Conservation (phyloP, 345 rosid species). For the Syzygium oleosum region DNA sequence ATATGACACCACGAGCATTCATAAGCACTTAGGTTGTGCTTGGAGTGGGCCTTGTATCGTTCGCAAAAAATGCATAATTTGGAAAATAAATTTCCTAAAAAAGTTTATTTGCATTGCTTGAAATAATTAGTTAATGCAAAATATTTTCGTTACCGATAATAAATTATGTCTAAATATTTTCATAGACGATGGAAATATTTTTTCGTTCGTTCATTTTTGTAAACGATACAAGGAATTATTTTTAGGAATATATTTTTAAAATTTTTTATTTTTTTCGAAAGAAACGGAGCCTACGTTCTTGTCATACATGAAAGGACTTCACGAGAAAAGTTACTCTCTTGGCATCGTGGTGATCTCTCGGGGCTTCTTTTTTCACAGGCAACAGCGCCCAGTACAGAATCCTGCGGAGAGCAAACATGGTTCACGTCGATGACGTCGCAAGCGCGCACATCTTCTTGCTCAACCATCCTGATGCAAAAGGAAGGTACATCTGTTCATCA, state of each 20-base stretch:
- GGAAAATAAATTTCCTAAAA: too few species aligned
- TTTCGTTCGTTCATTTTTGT: accelerated
- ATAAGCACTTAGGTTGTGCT: neutral
- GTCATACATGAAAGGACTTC: too few species aligned
- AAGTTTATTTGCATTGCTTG: accelerated
- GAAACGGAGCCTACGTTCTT: accelerated
- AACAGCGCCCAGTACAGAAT: accelerated
- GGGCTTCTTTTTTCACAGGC: neutral
- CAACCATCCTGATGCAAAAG: neutral
- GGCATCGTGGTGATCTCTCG: neutral
- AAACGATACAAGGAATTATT: accelerated
- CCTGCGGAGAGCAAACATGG: neutral
- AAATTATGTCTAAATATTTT: too few species aligned
- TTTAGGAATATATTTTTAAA: accelerated
- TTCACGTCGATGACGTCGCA: neutral
- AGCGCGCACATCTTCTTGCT: neutral
- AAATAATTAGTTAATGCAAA: too few species aligned
- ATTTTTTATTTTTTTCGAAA: accelerated
- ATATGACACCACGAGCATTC: neutral
- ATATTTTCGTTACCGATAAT: too few species aligned
- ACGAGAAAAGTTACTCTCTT: neutral
- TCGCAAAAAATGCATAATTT: too few species aligned
- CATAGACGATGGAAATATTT: too few species aligned
- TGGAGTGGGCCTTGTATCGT: neutral
- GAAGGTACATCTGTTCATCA: neutral